Percentiles rank a stretch among this genome's conserved stretches.
phyloP scores from a whole-genome alignment of 2,329 filamentous ascomycete species.

The Sporothrix variecibatus region DNA sequence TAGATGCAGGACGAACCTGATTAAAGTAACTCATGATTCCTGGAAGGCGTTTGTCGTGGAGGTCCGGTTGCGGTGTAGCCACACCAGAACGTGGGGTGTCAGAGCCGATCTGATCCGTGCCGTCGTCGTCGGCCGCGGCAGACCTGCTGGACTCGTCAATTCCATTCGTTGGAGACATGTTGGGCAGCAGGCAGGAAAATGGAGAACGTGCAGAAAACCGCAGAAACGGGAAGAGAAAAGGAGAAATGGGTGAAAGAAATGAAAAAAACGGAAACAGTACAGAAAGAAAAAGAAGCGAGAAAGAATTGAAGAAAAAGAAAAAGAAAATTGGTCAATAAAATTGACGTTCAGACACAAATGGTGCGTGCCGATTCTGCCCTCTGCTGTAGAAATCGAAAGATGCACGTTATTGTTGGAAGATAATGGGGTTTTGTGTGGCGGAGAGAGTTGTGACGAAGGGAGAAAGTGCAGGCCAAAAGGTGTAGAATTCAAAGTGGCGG shows the following conservation, averaged over 20 bases:
- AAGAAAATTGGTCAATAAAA: neutral
- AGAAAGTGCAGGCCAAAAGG: neutral
- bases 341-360: neutral
- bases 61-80: constrained; percentile 90
- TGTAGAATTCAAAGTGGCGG: neutral
- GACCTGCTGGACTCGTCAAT: constrained; percentile 59
- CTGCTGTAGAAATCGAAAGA: neutral
- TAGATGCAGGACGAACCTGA: constrained; percentile 91
- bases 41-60: constrained; percentile 90
- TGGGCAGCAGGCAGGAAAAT: neutral
- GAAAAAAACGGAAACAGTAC: neutral
- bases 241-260: constrained; percentile 7
- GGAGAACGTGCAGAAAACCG: neutral
- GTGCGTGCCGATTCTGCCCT: neutral
- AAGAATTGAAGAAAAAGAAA: neutral
- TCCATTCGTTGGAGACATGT: constrained; percentile 44
- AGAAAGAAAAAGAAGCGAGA: neutral
- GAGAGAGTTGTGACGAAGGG: neutral
- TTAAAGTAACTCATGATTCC: constrained; percentile 97
- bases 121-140: constrained; percentile 66
- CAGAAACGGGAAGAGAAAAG: neutral
- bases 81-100: constrained; percentile 88
- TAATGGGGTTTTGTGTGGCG: neutral
- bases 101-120: constrained; percentile 75
- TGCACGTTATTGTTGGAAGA: neutral